Base-by-base conservation (phyloP, 371 early-diverging fungal genomes). In the Rhizopus sp. region DNA sequence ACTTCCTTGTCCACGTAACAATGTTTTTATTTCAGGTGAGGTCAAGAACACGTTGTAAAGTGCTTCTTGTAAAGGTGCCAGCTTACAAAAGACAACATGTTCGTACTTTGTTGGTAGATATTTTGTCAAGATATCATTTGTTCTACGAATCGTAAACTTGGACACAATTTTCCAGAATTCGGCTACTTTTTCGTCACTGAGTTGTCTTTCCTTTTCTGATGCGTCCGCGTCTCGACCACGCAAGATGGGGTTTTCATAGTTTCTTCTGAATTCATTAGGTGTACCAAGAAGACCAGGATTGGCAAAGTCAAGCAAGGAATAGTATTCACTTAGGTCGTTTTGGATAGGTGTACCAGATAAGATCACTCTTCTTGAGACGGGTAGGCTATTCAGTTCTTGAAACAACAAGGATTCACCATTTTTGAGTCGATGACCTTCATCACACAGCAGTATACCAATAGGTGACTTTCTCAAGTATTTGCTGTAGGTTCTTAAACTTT, bases 271-370 rank as follows among this genome's bases (percentile, higher is more conserved):
- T 71, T 95, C 94, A 23, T 71, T 68, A 1, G 90, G 87, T 5
- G 94, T 85, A 37, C 99, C 98, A n/a, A 99, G 83, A 13, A 96
- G 76, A 4, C 92, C 92, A 7, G 99, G 98, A 53, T 92, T 93
- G 2, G 95, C 94, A 64, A 98, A 98, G 53, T 96, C 94, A 31
- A 98, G 72, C 40, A 99, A 70, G 13, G 89, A 84, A 75, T 96
- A 98, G 67, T 97, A 96, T 73, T 98, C 99, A 32, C 90, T 89
- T 41, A 98, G 70, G 70, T 96, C 97, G 64, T 98, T 98, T 67
- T 98, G 99, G 48, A 99, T 95, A 0, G 99, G 99, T 5, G 99
- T 99, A 7, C 99, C 99, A 0, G 98, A 93, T 12, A 99, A 72
- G 64, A 97, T 95, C 5, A 97, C 93, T 51, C 97, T 82, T 9